A percentile compares a stretch with the other conserved stretches of the same genome.
Evolutionary conservation across 1,139 yeast species (phyloP).

Genomic region (Saccharomyces hybrid): DNA sequence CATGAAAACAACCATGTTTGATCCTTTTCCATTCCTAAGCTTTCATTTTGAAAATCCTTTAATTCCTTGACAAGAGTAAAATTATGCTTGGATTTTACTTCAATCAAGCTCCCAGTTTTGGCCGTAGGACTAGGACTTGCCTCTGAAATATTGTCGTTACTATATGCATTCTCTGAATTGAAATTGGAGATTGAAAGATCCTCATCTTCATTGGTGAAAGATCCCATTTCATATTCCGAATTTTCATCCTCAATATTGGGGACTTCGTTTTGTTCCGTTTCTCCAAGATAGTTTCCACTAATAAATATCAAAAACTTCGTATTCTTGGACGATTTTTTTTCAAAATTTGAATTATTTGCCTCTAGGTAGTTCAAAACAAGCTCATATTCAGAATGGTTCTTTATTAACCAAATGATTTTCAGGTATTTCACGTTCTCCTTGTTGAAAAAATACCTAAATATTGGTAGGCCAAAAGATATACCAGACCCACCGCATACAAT

Average conservation of each 20-base stretch:
- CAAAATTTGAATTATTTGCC: neutral
- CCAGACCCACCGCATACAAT: slow-evolving; percentile 89
- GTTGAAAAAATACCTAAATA: slow-evolving; percentile 38
- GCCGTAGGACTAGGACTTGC: neutral
- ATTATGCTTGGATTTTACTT: neutral
- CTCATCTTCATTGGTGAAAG: neutral
- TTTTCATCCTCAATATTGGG: neutral
- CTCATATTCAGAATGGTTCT: slow-evolving; percentile 15
- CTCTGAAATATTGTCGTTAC: neutral
- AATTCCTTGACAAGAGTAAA: slow-evolving; percentile 8
- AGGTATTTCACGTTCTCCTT: slow-evolving; percentile 14
- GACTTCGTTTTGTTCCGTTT: neutral
- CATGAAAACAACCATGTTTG: slow-evolving; percentile 12
- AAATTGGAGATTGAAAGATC: neutral
- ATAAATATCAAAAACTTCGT: neutral
- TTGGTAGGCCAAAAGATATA: slow-evolving; percentile 66
- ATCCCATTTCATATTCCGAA: neutral
- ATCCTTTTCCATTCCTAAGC: neutral
- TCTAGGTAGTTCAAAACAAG: slow-evolving; percentile 9
- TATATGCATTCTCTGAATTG: neutral
- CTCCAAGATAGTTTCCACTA: neutral
- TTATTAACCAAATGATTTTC: slow-evolving; percentile 27
- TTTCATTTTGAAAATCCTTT: slow-evolving; percentile 1
- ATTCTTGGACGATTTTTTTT: neutral
- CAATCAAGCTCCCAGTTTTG: neutral